Conservation (phyloP, 768 basidiomycete genomes). For the Xerocomellus amylosporus region DNA sequence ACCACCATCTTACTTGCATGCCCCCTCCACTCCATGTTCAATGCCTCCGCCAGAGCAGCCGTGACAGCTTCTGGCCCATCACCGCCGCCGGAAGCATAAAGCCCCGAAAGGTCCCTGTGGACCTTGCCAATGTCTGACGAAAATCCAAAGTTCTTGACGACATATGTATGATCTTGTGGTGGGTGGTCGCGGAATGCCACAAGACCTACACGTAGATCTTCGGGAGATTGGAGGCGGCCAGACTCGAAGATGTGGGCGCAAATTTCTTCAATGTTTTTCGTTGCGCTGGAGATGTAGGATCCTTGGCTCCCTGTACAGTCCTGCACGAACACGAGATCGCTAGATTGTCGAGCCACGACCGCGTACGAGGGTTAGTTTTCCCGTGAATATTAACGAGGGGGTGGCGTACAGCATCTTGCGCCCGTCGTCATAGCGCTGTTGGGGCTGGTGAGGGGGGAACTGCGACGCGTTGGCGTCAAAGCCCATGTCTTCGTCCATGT, state of each 20-base stretch:
- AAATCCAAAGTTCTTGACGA: slow-evolving; percentile 93
- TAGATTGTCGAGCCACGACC: slow-evolving; percentile 27
- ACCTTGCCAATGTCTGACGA: slow-evolving; percentile 88
- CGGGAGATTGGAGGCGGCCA: slow-evolving; percentile 79
- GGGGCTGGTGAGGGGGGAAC: slow-evolving; percentile 33
- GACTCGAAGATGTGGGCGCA: slow-evolving; percentile 94
- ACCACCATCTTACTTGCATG: slow-evolving; percentile 94
- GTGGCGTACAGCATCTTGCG: slow-evolving; percentile 76
- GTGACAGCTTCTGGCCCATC: slow-evolving; percentile 98
- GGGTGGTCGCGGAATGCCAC: slow-evolving; percentile 97
- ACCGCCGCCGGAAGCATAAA: slow-evolving; percentile 89
- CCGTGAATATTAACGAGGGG: slow-evolving; percentile 6
- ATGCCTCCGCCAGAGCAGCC: slow-evolving; percentile 81
- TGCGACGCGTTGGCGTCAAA: slow-evolving; percentile 45
- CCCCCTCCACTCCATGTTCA: slow-evolving; percentile 89
- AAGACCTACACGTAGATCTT: slow-evolving; percentile 89
- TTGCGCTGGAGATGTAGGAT: slow-evolving; percentile 88
- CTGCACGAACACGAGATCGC: slow-evolving; percentile 92
- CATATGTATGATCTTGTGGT: slow-evolving; percentile 93
- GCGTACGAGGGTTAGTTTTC: slow-evolving; percentile 14
- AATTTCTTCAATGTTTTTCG: slow-evolving; percentile 95
- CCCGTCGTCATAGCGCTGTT: slow-evolving; percentile 36
- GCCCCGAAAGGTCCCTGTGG: slow-evolving; percentile 73
- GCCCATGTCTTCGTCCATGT: slow-evolving; percentile 83
- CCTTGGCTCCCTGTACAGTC: slow-evolving; percentile 94